Conservation (phyloP, 495 filamentous ascomycete species). For the Saxispiralis lemnorum region DNA sequence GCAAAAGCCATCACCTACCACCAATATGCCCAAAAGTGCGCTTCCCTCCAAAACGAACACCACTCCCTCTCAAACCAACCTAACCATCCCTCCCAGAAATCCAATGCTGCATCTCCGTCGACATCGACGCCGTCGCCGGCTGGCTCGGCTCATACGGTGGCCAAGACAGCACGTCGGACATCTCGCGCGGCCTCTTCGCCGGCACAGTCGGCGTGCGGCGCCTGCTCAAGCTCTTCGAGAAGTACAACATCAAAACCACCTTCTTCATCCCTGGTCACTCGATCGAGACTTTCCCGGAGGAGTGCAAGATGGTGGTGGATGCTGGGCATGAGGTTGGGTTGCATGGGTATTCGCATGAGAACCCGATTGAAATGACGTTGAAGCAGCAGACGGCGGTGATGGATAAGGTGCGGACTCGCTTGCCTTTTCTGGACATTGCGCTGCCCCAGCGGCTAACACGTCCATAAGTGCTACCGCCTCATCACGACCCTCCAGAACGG, state of each 20-base stretch:
- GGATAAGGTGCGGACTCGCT: constrained; percentile 31
- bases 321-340: constrained; percentile 54
- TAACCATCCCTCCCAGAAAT: constrained; percentile 2
- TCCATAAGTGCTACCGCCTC: constrained; percentile 43
- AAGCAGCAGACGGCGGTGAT: constrained; percentile 61
- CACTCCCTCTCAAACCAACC: background rate
- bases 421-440: background rate
- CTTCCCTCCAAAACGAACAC: background rate
- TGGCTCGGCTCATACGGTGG: constrained; percentile 61
- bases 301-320: constrained; percentile 56
- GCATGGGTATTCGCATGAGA: constrained; percentile 57
- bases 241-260: constrained; percentile 65
- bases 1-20: too few species aligned
- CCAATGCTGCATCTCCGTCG: constrained; percentile 26
- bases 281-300: constrained; percentile 61
- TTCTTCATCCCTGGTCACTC: constrained; percentile 75
- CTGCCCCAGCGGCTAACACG: background rate
- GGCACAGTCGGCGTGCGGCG: constrained; percentile 55
- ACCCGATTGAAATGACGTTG: constrained; percentile 50
- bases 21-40: too few species aligned
- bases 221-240: constrained; percentile 56
- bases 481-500: constrained; percentile 53
- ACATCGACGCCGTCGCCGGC: constrained; percentile 54
- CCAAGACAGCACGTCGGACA: constrained; percentile 51
- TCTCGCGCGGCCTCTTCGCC: constrained; percentile 52